These are phyloP conservation scores for Pezicula radicicola DNA, from an alignment of 2,329 filamentous ascomycete genomes.

Conservation along the genomic window DNA sequence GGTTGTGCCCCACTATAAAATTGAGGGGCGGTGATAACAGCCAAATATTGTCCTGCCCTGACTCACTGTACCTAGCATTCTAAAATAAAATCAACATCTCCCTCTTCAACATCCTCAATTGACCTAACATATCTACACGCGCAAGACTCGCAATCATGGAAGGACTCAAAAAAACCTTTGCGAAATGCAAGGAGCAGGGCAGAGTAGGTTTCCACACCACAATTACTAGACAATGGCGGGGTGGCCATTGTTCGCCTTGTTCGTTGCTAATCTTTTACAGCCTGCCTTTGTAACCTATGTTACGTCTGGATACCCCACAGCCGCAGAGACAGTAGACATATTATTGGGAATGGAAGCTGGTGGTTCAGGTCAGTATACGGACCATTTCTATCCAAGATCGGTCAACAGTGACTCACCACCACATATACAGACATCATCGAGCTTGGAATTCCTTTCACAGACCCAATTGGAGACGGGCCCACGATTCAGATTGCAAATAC, in stretches of 20 bases:
- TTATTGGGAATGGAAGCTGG: conserved; percentile 89
- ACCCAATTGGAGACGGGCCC: conserved; percentile 95
- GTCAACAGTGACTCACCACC: conserved; percentile 3
- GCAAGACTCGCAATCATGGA: conserved; percentile 31
- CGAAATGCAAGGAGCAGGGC: conserved; percentile 51
- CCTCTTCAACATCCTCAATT: conserved; percentile 12
- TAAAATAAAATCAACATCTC: neutral
- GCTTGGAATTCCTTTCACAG: conserved; percentile 93
- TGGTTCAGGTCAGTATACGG: conserved; percentile 66
- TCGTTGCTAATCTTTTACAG: conserved; percentile 12
- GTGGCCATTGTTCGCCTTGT: neutral
- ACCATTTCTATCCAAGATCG: neutral
- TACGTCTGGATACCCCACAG: conserved; percentile 85
- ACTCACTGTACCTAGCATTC: neutral
- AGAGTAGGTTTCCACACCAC: conserved; percentile 26
- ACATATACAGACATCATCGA: conserved; percentile 78
- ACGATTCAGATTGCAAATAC: conserved; percentile 97
- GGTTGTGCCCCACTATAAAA: too few species aligned
- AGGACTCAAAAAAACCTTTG: conserved; percentile 52
- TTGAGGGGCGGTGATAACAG: too few species aligned
- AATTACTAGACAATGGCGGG: neutral
- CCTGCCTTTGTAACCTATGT: conserved; percentile 89
- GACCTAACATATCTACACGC: conserved; percentile 5
- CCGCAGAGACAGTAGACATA: conserved; percentile 79
- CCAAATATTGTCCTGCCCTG: too few species aligned